A percentile compares a stretch with the other conserved stretches of the same genome.
phyloP scores from a whole-genome alignment of 2,329 filamentous ascomycete species.

The Rutstroemia sydowiana region DNA sequence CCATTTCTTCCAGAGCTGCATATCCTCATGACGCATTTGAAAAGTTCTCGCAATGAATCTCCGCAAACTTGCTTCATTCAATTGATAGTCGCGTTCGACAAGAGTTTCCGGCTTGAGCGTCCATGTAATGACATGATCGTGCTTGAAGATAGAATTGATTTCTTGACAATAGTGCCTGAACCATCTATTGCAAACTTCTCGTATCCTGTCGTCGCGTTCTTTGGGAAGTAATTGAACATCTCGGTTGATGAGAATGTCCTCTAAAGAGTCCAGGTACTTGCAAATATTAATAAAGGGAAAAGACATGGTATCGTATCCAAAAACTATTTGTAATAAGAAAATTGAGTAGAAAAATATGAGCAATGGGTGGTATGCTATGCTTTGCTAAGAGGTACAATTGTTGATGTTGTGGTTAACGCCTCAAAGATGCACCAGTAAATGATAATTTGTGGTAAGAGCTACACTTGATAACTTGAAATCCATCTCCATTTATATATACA shows the following conservation, averaged over 20 bases:
- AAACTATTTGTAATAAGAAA: too few relatives aligned
- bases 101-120: slow-evolving; percentile 42
- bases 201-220: slow-evolving; percentile 46
- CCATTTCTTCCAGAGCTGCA: not conserved
- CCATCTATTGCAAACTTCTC: slow-evolving; percentile 53
- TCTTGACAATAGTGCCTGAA: slow-evolving; percentile 54
- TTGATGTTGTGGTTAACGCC: too few relatives aligned
- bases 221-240: slow-evolving; percentile 34
- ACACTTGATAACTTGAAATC: too few relatives aligned
- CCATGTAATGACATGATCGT: not conserved
- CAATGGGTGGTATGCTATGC: too few relatives aligned
- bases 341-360: too few relatives aligned
- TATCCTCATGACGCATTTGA: not conserved
- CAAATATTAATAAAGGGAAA: slow-evolving; percentile 64
- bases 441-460: too few relatives aligned
- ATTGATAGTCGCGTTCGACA: slow-evolving; percentile 68
- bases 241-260: slow-evolving; percentile 35
- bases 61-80: slow-evolving; percentile 56
- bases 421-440: too few relatives aligned
- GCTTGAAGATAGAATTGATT: slow-evolving; percentile 39
- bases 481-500: too few relatives aligned
- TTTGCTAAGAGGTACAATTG: too few relatives aligned
- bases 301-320: too few relatives aligned
- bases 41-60: slow-evolving; percentile 52
- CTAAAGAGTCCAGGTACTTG: slow-evolving; percentile 63